A percentile compares a stretch with the other conserved stretches of the same genome.
Conservation (phyloP, 805 yeast genomes). For the Kockiozyma suomiensis region DNA sequence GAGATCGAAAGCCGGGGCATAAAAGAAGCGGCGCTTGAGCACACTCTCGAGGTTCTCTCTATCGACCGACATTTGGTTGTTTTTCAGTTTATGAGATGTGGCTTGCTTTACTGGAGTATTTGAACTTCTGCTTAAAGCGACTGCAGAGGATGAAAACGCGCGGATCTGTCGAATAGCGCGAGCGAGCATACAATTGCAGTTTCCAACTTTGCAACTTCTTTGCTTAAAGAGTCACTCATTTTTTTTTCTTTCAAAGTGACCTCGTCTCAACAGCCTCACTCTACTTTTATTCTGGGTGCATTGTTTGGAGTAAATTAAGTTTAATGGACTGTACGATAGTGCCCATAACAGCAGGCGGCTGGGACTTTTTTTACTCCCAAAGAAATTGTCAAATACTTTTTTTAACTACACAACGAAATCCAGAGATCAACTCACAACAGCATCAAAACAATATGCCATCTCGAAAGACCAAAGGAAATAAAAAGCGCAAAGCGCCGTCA, state of each 20-base stretch:
- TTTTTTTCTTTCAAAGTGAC: not conserved
- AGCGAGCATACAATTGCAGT: slow-evolving; percentile 1
- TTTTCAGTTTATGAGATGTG: not conserved
- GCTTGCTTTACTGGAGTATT: not conserved
- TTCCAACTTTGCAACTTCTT: not conserved
- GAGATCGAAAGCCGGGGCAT: slow-evolving; percentile 95
- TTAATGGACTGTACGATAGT: not conserved
- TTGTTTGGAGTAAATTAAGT: not conserved
- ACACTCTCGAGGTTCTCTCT: slow-evolving; percentile 90
- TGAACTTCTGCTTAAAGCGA: not conserved
- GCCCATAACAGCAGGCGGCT: not conserved
- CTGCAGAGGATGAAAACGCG: not conserved
- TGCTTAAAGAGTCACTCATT: not conserved
- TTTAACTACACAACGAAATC: not conserved
- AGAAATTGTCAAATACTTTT: not conserved
- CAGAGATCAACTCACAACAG: not conserved
- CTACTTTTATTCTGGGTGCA: no score
- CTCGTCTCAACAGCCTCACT: no score
- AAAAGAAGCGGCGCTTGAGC: slow-evolving; percentile 92
- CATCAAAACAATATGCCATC: slow-evolving; percentile 17
- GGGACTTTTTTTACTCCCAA: not conserved
- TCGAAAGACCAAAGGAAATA: slow-evolving; percentile 17
- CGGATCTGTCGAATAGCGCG: not conserved
- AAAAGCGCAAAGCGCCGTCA: slow-evolving; percentile 12
- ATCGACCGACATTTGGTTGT: slow-evolving; percentile 49